These are phyloP conservation scores for Cyberlindnera galapagoensis DNA, from an alignment of 805 yeast species.

Conservation along the genomic window DNA sequence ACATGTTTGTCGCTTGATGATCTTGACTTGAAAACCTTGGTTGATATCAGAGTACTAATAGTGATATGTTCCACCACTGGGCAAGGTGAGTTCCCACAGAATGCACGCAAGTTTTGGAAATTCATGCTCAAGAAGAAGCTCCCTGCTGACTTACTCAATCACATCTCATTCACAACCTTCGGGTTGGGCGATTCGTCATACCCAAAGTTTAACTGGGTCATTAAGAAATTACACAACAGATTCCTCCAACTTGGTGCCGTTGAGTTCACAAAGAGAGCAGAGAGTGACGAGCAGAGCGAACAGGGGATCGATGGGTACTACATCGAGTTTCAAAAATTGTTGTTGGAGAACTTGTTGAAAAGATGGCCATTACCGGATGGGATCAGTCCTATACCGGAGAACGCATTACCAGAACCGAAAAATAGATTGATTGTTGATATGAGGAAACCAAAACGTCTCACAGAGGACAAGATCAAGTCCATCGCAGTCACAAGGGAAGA, in stretches of 20 bases:
- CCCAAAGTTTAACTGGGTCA: constrained; percentile 84
- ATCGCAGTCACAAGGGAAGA: constrained; percentile 28
- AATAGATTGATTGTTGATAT: constrained; percentile 24
- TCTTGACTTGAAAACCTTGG: constrained; percentile 47
- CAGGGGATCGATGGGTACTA: constrained; percentile 75
- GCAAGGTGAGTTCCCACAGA: constrained; percentile 87
- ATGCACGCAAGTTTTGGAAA: constrained; percentile 68
- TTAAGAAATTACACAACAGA: constrained; percentile 73
- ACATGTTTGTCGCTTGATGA: constrained; percentile 51
- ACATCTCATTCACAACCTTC: constrained; percentile 61
- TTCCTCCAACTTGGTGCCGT: constrained; percentile 74
- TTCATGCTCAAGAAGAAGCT: constrained; percentile 63
- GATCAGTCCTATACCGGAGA: constrained; percentile 26
- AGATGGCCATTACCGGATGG: constrained; percentile 31
- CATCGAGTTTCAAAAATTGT: constrained; percentile 59
- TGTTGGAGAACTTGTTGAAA: constrained; percentile 32
- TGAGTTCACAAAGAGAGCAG: constrained; percentile 69
- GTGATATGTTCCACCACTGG: constrained; percentile 87
- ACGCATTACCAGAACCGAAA: constrained; percentile 33
- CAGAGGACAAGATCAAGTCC: constrained; percentile 22
- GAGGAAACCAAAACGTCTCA: constrained; percentile 25
- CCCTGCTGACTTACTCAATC: constrained; percentile 53
- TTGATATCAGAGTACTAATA: constrained; percentile 41
- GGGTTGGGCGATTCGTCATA: constrained; percentile 95
- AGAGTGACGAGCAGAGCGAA: constrained; percentile 79